phyloP scores from a whole-genome alignment of 2,329 filamentous ascomycete genomes.

The Lachnellula arida region DNA sequence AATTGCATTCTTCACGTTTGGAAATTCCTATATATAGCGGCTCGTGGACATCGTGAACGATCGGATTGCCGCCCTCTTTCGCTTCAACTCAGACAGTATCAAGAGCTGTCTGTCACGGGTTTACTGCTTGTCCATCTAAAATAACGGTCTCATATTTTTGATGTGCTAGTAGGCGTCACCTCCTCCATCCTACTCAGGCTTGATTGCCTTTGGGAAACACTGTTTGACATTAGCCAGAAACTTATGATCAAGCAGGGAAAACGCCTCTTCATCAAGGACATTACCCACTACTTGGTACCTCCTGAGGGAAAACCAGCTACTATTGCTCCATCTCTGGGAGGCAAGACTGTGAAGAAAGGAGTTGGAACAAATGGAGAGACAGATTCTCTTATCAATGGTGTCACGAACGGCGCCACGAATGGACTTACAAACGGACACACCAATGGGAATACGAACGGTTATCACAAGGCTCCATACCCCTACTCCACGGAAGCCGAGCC shows the following conservation, averaged over 20 bases:
- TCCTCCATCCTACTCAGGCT: neutral
- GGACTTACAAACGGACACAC: slow-evolving; percentile 18
- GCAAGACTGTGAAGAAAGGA: slow-evolving; percentile 27
- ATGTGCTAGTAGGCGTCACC: neutral
- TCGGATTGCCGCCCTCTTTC: no score
- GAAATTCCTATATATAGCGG: no score
- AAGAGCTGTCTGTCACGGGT: no score
- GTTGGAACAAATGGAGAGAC: slow-evolving; percentile 29
- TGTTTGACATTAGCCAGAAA: slow-evolving; percentile 18
- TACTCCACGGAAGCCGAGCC: slow-evolving; percentile 56
- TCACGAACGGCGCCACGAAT: slow-evolving; percentile 28
- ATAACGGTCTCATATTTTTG: neutral
- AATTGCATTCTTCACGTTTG: no score
- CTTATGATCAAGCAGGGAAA: slow-evolving; percentile 62
- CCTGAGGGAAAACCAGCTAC: slow-evolving; percentile 62
- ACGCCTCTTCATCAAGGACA: slow-evolving; percentile 97
- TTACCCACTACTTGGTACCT: slow-evolving; percentile 85
- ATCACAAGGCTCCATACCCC: slow-evolving; percentile 46
- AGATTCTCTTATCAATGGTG: slow-evolving; percentile 20
- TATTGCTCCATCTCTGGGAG: slow-evolving; percentile 70
- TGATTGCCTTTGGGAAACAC: neutral
- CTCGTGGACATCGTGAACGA: no score
- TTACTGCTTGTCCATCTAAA: no score
- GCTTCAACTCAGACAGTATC: no score
- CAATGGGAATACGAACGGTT: slow-evolving; percentile 29